These are phyloP conservation scores for Microdochium bolleyi DNA, from an alignment of 2,329 filamentous ascomycete species.

Conservation along the genomic window DNA sequence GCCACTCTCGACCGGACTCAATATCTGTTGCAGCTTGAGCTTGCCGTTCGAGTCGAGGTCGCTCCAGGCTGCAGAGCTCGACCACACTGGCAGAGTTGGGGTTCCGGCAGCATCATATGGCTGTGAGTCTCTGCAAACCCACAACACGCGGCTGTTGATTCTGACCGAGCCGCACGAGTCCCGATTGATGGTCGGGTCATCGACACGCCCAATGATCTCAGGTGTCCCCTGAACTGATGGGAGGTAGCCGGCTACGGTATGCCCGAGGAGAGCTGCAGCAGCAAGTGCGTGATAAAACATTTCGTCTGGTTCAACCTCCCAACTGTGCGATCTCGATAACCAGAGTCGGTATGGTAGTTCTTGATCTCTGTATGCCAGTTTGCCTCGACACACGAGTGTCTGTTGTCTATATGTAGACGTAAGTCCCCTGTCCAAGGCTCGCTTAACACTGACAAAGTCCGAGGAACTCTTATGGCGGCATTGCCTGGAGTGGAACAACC, in stretches of 20 bases:
- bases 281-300: too few species aligned
- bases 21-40: not conserved
- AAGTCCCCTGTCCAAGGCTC: too few species aligned
- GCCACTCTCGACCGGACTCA: not conserved
- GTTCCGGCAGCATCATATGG: slow-evolving; percentile 1
- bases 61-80: slow-evolving; percentile 14
- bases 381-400: too few species aligned
- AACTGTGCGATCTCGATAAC: too few species aligned
- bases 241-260: not conserved
- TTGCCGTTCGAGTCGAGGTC: not conserved
- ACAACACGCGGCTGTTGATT: slow-evolving; percentile 7
- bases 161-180: slow-evolving; percentile 11
- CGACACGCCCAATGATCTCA: slow-evolving; percentile 15
- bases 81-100: slow-evolving; percentile 6
- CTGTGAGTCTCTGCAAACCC: slow-evolving; percentile 10
- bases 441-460: too few species aligned
- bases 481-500: too few species aligned
- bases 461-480: too few species aligned
- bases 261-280: not conserved
- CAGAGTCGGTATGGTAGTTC: too few species aligned
- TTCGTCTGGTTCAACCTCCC: too few species aligned
- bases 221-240: slow-evolving; percentile 4
- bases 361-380: too few species aligned
- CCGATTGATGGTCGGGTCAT: slow-evolving; percentile 12
- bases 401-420: too few species aligned